Percentiles rank a stretch among this genome's conserved stretches.
These are phyloP conservation scores for Leccinum barrowsii DNA, from an alignment of 768 basidiomycete species.

Conservation along the genomic window DNA sequence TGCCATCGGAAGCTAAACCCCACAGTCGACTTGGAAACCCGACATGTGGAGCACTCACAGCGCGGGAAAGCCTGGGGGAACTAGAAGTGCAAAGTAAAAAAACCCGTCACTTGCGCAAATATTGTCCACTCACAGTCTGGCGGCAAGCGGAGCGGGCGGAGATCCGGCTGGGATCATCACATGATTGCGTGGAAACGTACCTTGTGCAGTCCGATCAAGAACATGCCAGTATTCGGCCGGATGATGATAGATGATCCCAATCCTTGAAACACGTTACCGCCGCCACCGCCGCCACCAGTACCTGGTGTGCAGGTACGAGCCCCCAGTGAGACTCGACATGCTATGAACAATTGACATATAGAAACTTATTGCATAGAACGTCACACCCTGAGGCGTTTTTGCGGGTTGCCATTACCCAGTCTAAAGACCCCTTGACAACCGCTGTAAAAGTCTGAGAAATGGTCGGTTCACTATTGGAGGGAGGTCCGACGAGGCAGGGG, in stretches of 20 bases:
- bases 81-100: conserved; percentile 28
- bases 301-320: conserved; percentile 31
- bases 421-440: conserved; percentile 60
- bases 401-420: conserved; percentile 33
- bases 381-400: background rate
- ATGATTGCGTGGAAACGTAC: conserved; percentile 28
- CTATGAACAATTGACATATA: background rate
- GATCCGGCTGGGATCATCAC: background rate
- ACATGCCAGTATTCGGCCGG: conserved; percentile 58
- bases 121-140: conserved; percentile 50
- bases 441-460: conserved; percentile 54
- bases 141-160: conserved; percentile 60
- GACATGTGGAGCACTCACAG: conserved; percentile 32
- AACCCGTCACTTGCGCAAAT: background rate
- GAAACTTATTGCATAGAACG: background rate
- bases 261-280: conserved; percentile 47
- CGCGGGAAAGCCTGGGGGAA: conserved; percentile 65
- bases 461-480: conserved; percentile 19
- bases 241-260: conserved; percentile 54
- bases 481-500: background rate
- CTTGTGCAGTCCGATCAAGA: conserved; percentile 48
- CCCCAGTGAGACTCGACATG: background rate
- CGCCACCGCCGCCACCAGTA: conserved; percentile 58
- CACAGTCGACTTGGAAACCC: background rate
- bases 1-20: conserved; percentile 44